Evolutionary conservation across 805 yeast genomes (phyloP).

Genomic region (Kuraishia borneana): DNA sequence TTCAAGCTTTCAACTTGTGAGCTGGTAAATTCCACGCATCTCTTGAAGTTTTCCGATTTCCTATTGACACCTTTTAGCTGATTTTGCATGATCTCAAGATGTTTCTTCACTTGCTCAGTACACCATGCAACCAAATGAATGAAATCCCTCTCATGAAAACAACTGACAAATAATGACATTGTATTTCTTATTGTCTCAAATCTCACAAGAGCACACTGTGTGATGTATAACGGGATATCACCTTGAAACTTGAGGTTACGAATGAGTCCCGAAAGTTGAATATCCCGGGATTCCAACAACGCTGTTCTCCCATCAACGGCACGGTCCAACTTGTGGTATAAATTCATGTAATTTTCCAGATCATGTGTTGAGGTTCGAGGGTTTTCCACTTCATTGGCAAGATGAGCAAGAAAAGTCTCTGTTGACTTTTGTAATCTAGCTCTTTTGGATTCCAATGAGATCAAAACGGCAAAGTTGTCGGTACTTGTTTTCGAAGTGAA

Average conservation of each 20-base stretch:
- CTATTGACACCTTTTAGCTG: conserved; percentile 56
- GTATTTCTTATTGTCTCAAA: conserved; percentile 54
- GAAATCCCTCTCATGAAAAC: conserved; percentile 33
- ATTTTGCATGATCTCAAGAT: conserved; percentile 48
- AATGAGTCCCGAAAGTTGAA: conserved; percentile 33
- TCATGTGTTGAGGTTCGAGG: conserved; percentile 14
- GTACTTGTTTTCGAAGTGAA: not conserved
- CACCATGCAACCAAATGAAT: conserved; percentile 65
- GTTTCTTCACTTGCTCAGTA: conserved; percentile 47
- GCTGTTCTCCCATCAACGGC: conserved; percentile 36
- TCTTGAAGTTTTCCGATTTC: conserved; percentile 37
- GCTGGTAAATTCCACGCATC: conserved; percentile 40
- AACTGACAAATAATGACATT: conserved; percentile 36
- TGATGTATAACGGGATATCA: conserved; percentile 38
- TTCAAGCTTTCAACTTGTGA: conserved; percentile 55
- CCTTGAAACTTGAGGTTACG: conserved; percentile 44
- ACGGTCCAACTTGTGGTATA: conserved; percentile 24
- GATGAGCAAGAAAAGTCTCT: conserved; percentile 4
- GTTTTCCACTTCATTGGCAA: conserved; percentile 16
- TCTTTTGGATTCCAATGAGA: not conserved
- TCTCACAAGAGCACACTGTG: conserved; percentile 51
- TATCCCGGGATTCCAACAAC: conserved; percentile 35
- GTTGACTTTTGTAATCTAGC: conserved; percentile 8
- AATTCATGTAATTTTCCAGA: conserved; percentile 14
- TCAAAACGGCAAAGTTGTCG: not conserved